phyloP scores from a whole-genome alignment of 2,329 filamentous ascomycete genomes.

The Monilinia aucupariae region DNA sequence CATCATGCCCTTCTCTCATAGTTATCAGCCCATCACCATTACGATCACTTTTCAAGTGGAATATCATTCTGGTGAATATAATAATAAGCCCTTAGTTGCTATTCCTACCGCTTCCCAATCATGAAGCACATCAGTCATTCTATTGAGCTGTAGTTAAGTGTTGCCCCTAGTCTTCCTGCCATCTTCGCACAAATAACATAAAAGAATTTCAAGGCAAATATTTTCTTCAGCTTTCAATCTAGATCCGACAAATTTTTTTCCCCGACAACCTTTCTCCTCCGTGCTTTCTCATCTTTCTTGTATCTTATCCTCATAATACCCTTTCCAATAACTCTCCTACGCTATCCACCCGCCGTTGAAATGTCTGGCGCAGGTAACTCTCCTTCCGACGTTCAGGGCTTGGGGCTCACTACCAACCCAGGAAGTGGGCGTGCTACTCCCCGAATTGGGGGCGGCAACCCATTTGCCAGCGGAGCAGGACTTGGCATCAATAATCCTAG shows the following conservation, averaged over 20 bases:
- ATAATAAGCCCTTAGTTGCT: not conserved
- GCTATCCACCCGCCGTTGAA: not conserved
- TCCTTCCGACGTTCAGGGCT: not conserved
- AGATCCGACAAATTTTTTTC: not conserved
- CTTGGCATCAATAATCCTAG: not conserved
- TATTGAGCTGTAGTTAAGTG: not conserved
- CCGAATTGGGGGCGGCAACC: not conserved
- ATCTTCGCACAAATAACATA: not conserved
- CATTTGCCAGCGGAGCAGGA: not conserved
- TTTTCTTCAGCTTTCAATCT: not conserved
- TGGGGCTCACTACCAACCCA: not conserved
- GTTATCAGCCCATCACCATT: not conserved
- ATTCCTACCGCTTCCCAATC: not conserved
- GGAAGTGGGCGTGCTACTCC: not conserved
- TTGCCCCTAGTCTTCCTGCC: not conserved
- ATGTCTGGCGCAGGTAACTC: not conserved
- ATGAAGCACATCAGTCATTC: not conserved
- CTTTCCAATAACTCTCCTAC: not conserved
- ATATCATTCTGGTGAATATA: not conserved
- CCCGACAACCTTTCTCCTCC: not conserved
- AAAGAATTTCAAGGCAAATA: not conserved
- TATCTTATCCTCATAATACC: not conserved
- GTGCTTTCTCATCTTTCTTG: not conserved
- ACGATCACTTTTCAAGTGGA: not conserved
- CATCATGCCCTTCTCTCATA: not conserved